phyloP scores from a whole-genome alignment of 73 alveolate species.

The Paramecium octaurelia region DNA sequence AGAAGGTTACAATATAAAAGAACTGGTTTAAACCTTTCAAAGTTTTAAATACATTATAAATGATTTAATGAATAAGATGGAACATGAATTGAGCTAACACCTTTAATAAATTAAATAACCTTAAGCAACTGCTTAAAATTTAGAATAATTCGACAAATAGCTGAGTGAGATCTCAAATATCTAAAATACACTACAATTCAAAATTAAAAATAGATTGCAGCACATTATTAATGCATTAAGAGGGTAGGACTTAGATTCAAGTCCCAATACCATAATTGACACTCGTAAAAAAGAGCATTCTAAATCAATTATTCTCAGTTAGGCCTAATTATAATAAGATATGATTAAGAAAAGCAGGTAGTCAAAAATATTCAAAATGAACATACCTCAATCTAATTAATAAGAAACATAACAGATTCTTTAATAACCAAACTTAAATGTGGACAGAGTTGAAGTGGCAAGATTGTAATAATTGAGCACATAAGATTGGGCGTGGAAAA shows the following conservation, averaged over 20 bases:
- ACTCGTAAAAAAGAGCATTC: neutral
- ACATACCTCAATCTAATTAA: neutral
- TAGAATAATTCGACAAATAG: neutral
- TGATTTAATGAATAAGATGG: neutral
- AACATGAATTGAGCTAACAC: neutral
- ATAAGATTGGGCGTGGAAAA: constrained; percentile 14
- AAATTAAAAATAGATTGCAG: neutral
- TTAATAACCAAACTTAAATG: neutral
- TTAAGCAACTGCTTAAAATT: neutral
- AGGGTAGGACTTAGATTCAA: neutral
- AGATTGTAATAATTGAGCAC: neutral
- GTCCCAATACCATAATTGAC: neutral
- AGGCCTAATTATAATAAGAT: neutral
- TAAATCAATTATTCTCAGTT: neutral
- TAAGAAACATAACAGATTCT: neutral
- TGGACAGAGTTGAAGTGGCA: neutral
- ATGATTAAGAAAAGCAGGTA: neutral
- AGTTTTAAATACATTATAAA: neutral
- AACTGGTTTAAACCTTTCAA: neutral
- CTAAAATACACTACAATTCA: neutral
- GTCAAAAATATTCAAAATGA: neutral
- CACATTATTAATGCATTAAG: neutral
- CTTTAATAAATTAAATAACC: neutral
- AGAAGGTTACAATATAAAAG: neutral
- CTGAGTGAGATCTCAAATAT: neutral